These are phyloP conservation scores for Lepidium sativum DNA, from an alignment of 345 rosid species.

Conservation along the genomic window DNA sequence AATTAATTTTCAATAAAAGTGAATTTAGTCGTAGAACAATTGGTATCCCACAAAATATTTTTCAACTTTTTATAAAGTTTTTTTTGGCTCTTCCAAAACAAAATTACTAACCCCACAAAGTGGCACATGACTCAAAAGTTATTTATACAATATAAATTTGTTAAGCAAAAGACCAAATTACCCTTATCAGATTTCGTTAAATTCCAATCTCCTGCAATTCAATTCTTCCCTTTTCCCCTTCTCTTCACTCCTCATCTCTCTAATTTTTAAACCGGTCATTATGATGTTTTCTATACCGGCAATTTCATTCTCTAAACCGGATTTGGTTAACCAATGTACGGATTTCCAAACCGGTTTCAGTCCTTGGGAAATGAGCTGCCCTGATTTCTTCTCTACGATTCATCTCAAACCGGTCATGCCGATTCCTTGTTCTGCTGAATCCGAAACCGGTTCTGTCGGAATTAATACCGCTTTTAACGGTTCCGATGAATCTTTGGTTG, in stretches of 20 bases:
- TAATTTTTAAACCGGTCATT: slow-evolving; percentile 4
- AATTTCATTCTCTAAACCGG: slow-evolving; percentile 25
- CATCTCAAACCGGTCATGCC: slow-evolving; percentile 19
- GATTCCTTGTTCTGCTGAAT: slow-evolving; percentile 19
- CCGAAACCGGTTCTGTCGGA: slow-evolving; percentile 4
- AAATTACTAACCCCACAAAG: slow-evolving; percentile 27
- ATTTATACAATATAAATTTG: slow-evolving; percentile 3
- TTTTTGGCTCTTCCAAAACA: background rate
- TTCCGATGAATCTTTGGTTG: slow-evolving; percentile 4
- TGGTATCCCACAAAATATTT: slow-evolving; percentile 23
- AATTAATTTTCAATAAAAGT: background rate
- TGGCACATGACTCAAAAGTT: slow-evolving; percentile 52
- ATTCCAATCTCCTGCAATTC: slow-evolving; percentile 47
- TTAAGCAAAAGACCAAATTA: background rate
- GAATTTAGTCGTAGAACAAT: background rate
- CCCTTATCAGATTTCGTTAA: slow-evolving; percentile 36
- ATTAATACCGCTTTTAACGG: slow-evolving; percentile 5
- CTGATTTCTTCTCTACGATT: slow-evolving; percentile 23
- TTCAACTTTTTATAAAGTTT: slow-evolving; percentile 4
- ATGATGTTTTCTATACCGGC: slow-evolving; percentile 50
- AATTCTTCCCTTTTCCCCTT: slow-evolving; percentile 82
- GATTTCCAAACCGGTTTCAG: slow-evolving; percentile 42
- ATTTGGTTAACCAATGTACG: slow-evolving; percentile 31
- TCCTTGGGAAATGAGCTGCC: slow-evolving; percentile 41
- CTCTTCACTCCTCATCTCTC: slow-evolving; percentile 29